Evolutionary conservation across 2,329 filamentous ascomycete genomes (phyloP).

Genomic region (Aureobasidium subglaciale): DNA sequence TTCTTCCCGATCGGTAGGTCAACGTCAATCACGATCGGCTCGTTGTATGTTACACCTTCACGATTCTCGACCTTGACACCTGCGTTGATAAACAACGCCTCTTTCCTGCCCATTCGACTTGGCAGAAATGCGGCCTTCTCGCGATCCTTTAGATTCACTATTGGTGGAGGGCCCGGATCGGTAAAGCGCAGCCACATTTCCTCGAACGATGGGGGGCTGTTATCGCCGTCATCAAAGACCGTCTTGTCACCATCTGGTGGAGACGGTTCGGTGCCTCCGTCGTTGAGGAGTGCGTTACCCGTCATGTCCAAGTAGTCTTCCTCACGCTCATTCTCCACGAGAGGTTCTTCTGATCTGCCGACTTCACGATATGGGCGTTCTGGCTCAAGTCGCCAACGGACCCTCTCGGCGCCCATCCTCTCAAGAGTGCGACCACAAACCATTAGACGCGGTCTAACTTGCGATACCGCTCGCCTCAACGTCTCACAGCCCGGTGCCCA

Average conservation of each 20-base stretch:
- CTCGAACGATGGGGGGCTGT: too few relatives aligned
- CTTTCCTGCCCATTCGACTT: slow-evolving; percentile 25
- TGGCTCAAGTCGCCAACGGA: slow-evolving; percentile 47
- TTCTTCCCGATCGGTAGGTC: slow-evolving; percentile 41
- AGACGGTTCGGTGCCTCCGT: too few relatives aligned
- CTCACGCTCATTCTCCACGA: neutral
- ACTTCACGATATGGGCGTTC: slow-evolving; percentile 55
- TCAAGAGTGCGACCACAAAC: slow-evolving; percentile 69
- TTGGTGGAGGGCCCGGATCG: too few relatives aligned
- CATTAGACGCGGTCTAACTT: slow-evolving; percentile 56
- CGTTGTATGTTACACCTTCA: slow-evolving; percentile 58
- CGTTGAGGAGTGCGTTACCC: neutral
- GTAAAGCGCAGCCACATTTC: too few relatives aligned
- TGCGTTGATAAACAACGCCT: slow-evolving; percentile 77
- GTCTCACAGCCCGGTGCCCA: slow-evolving; percentile 53
- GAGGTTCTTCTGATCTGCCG: too few relatives aligned
- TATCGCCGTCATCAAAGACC: too few relatives aligned
- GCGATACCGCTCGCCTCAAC: slow-evolving; percentile 51
- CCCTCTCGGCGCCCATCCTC: slow-evolving; percentile 55
- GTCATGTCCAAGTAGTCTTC: neutral
- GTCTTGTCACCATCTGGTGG: too few relatives aligned
- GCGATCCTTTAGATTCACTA: neutral
- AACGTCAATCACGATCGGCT: slow-evolving; percentile 77
- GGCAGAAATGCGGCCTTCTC: neutral
- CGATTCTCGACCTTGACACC: slow-evolving; percentile 64